Base-by-base conservation (phyloP, 2,329 filamentous ascomycete species). In the Escovopsis weberi region DNA sequence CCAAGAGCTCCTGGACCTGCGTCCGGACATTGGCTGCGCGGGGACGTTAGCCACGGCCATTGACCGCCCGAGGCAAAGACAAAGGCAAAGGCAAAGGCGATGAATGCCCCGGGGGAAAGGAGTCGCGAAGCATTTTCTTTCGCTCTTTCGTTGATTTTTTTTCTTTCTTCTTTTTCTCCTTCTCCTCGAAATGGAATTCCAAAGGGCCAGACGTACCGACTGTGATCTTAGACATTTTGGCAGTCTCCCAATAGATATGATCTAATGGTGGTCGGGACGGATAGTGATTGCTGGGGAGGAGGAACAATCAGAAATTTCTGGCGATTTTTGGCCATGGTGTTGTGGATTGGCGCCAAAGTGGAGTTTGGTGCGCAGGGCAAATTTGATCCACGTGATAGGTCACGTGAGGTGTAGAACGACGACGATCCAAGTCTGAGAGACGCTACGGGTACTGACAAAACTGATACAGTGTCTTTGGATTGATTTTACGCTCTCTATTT, bases 1-100 rank as follows among this genome's bases (percentile, higher is more conserved):
- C 82, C 61, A 98, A 83, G 62, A 98, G 78, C 67, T 91, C 78
- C 68, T 82, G 74, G 67, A 96, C 85, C 75, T 96, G 89, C 68
- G 78, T 75, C 78, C 88, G 86, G 78, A 94, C 87, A 84, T 87
- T 85, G 78, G 86, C 85, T 63, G 54, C 15, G 33, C 45, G 32
- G 12, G 12, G 10, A 32, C 28, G 53, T 62, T 58, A 60, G 69
- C 60, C 7, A 30, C 12, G 12, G 30, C 40, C 12, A 33, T n/a
- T 36, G 23, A 33, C 23, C 23, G 23, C 23, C 23, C 23, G 23
- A 23, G 23, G 23, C 23, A n/a, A n/a, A n/a, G n/a, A n/a, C 30
- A 26, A 32, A 28, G 26, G 35, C 18, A n/a, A n/a, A n/a, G n/a
- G n/a, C n/a, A 5, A 23, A 23, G 23, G 23, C 23, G 3, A 23